A percentile compares a stretch with the other conserved stretches of the same genome.
Evolutionary conservation across 176 grass and related monocot genomes (phyloP).

Genomic region (Phragmites australis): DNA sequence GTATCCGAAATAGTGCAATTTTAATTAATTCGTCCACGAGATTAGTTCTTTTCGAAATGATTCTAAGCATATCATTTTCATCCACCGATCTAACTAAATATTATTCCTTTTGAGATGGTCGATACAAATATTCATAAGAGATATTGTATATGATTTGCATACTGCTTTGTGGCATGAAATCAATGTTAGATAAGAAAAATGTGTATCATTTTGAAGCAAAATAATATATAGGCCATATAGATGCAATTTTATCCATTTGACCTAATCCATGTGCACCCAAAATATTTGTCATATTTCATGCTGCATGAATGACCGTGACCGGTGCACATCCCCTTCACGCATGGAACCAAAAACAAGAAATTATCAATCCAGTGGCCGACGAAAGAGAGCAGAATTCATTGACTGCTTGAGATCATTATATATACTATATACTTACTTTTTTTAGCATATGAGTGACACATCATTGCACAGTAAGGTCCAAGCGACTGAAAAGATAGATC

Average conservation of each 20-base stretch:
- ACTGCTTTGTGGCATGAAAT: background rate
- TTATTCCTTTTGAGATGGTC: background rate
- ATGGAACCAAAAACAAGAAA: slow-evolving; percentile 19
- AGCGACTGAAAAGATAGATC: background rate
- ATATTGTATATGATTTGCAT: background rate
- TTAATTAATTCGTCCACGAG: no score
- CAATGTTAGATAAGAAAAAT: background rate
- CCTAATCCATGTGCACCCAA: slow-evolving; percentile 30
- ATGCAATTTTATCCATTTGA: slow-evolving; percentile 38
- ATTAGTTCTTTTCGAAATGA: no score
- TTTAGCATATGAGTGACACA: slow-evolving; percentile 11
- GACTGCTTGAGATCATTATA: background rate
- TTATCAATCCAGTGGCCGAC: slow-evolving; percentile 26
- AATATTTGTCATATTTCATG: slow-evolving; percentile 50
- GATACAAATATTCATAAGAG: background rate
- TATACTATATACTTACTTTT: background rate
- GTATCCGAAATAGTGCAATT: no score
- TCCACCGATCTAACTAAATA: no score
- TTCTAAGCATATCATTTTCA: no score
- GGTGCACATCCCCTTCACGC: slow-evolving; percentile 17
- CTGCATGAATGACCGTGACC: slow-evolving; percentile 38
- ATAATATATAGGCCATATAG: background rate
- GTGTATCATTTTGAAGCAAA: background rate
- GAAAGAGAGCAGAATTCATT: slow-evolving; percentile 23
- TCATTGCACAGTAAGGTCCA: slow-evolving; percentile 19